Conservation (phyloP, 495 filamentous ascomycete genomes). For the Talaromyces wortmannii region DNA sequence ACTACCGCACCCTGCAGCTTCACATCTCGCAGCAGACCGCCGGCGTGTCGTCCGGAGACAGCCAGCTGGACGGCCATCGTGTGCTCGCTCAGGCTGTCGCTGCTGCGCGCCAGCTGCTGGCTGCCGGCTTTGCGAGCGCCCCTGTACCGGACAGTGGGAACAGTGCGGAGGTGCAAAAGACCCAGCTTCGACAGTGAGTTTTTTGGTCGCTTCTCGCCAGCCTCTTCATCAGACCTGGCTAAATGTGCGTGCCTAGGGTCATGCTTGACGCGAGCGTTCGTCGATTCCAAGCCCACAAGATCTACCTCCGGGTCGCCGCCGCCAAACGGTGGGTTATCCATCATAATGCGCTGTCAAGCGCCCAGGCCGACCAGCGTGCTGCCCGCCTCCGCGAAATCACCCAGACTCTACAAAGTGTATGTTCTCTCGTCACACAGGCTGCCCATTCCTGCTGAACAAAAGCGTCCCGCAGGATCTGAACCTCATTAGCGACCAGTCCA, state of each 20-base stretch:
- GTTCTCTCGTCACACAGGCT: constrained; percentile 11
- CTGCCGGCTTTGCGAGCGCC: constrained; percentile 59
- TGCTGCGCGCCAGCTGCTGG: constrained; percentile 69
- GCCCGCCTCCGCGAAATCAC: constrained; percentile 52
- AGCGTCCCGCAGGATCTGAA: constrained; percentile 51
- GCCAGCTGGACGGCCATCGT: constrained; percentile 71
- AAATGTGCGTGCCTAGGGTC: constrained; percentile 41
- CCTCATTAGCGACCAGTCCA: constrained; percentile 57
- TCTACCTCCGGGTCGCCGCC: constrained; percentile 72
- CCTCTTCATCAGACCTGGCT: neutral
- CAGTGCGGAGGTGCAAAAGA: constrained; percentile 63
- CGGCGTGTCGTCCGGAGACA: constrained; percentile 53
- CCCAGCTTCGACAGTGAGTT: constrained; percentile 49
- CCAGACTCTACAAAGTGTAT: constrained; percentile 55
- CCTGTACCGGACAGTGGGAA: constrained; percentile 41
- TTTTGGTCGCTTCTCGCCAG: neutral
- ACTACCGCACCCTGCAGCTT: constrained; percentile 76
- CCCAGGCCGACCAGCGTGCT: constrained; percentile 56
- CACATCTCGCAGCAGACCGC: constrained; percentile 68
- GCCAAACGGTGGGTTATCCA: constrained; percentile 75
- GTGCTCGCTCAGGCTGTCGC: constrained; percentile 67
- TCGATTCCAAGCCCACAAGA: constrained; percentile 79
- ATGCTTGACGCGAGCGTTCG: constrained; percentile 71
- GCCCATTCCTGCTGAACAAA: neutral
- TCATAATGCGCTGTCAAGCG: constrained; percentile 37